Evolutionary conservation across 1,139 yeast genomes (phyloP), one percentile per base, ranked within the genome.

Genomic region (Ogataea hybrid): DNA sequence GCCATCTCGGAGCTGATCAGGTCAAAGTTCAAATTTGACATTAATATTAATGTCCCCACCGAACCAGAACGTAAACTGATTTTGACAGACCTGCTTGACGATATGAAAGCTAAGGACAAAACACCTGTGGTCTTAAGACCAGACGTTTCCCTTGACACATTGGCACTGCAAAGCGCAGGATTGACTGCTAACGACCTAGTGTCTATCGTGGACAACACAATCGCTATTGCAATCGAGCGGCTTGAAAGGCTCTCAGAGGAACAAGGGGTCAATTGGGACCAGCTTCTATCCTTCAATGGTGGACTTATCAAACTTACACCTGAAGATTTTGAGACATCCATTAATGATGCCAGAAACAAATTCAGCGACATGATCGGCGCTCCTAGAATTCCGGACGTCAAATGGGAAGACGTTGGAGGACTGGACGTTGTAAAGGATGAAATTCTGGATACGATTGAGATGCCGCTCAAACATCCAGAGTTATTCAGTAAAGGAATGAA

Each of bases 281-380:
- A 63, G 1, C 28, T 61, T 1, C 35, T 48, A 8, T 59, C 47
- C 25, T 65, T 51, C 42, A 67, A 52, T 50, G 79, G 84, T 1
- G 92, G 89, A 0, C 48, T 63, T 1, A 61, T 86, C 3, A 71
- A 70, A 29, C 62, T 87, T 40, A 71, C 69, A 0, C 83, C 87
- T 0, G 73, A 67, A 10, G 95, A 87, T 59, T 78, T 90, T 57
- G 84, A 76, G 40, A 65, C 64, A 16, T 86, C 97, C 0, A 87
- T 89, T 39, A 78, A 81, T 43, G 84, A 78, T 44, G 97, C 97
- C 0, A 73, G 97, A 56, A 81, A 80, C 56, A 90, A 86, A 59
- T 89, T 84, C 62, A 84, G 95, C 58, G 96, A 88, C 53, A 84
- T 97, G 0, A 90, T 92, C 48, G 98, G 98, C 10, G 97, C 97